Conservation (phyloP, 140 eudicot species). For the Stevia rebaudiana region DNA sequence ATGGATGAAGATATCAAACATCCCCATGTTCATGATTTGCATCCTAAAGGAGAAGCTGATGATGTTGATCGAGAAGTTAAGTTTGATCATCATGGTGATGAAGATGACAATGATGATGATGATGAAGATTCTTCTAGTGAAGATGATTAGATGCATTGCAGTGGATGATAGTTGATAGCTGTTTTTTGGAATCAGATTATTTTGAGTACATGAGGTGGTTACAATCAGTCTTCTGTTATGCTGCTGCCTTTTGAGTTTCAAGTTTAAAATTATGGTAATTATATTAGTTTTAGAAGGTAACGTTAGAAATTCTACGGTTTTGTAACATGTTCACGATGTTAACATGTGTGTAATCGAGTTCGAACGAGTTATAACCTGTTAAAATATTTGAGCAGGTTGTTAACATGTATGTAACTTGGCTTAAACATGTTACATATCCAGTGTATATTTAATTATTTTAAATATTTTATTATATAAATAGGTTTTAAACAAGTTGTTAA, state of each 20-base stretch:
- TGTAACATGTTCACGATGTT: background rate
- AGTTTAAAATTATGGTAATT: background rate
- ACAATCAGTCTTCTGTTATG: slow-evolving; percentile 6
- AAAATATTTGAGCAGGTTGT: no score
- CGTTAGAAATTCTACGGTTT: background rate
- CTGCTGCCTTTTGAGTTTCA: slow-evolving; percentile 7
- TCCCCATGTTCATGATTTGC: slow-evolving; percentile 2
- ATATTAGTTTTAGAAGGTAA: slow-evolving; percentile 1
- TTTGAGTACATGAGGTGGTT: slow-evolving; percentile 15
- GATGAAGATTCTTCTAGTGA: slow-evolving; percentile 5
- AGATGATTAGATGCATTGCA: slow-evolving; percentile 20
- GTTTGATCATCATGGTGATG: slow-evolving; percentile 25
- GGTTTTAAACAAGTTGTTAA: no score
- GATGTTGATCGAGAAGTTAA: slow-evolving; percentile 30
- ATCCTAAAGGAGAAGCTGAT: slow-evolving; percentile 17
- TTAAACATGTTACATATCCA: no score
- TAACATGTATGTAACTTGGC: no score
- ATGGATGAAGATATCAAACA: slow-evolving; percentile 22
- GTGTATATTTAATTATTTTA: no score
- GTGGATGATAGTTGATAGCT: slow-evolving; percentile 9
- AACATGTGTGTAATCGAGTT: no score
- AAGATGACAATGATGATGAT: slow-evolving; percentile 17
- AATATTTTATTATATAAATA: no score
- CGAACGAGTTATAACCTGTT: no score
- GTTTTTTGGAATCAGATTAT: background rate